Evolutionary conservation across 2,329 filamentous ascomycete species (phyloP), one percentile per base, ranked within the genome.

Genomic region (Curvularia hawaiiensis): DNA sequence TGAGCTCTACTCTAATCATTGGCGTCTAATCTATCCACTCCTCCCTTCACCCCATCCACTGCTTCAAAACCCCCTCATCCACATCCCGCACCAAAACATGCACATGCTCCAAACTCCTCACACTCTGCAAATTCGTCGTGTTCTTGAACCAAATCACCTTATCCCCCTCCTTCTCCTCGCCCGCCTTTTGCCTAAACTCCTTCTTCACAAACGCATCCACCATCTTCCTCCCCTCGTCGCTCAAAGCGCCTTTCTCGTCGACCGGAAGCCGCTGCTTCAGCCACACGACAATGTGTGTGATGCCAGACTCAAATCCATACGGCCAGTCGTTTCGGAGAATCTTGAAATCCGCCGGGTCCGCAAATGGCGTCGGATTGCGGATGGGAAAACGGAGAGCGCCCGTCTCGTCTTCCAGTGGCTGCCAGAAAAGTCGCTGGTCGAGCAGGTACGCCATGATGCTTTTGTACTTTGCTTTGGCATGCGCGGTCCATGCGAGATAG

Each of bases 11-110:
- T 16, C 14, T 38, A 38, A 38, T 7, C 16, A 38, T 38, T n/a
- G 16, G 4, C 16, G 7, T n/a, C 35, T 38, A 38, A 8, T 18
- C 16, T 18, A 18, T 18, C 8, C 35, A 18, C 16, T 18, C n/a
- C 14, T 38, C 16, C 11, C 8, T 20, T 39, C 53, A 54, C 30
- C 33, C 39, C 48, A 58, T 49, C 62, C 62, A 66, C 43, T 50
- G 41, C 40, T 58, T 53, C 60, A 74, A 50, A 2, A 72, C 60
- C 22, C 65, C 81, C 18, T 93, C 66, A 85, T 90, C 69, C 86
- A 90, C 63, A 84, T 92, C 44, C 87, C 88, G 58, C 84, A 87
- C 61, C 86, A 88, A 24, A 85, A 95, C 47, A 91, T 97, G 73
- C 84, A 89, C 54, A 86, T 88, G 6, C 89, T 92, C 73, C 90